A percentile compares a stretch with the other conserved stretches of the same genome.
Conservation (phyloP, 1,139 yeast genomes). For the Meyerozyma carpophila region DNA sequence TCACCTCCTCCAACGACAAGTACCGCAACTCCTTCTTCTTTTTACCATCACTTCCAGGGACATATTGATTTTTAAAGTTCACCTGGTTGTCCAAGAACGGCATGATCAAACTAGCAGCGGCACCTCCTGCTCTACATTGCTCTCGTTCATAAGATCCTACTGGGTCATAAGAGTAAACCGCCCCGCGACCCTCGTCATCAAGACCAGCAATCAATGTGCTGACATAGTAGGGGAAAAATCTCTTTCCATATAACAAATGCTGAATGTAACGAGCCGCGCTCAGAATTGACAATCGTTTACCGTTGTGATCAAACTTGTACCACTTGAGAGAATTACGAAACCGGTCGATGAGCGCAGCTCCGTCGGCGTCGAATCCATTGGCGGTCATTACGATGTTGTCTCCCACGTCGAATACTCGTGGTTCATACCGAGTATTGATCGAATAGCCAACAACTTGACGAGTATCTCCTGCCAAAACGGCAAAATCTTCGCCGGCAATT, state of each 20-base stretch:
- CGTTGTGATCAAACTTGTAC: constrained; percentile 85
- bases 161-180: constrained; percentile 94
- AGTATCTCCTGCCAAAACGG: constrained; percentile 96
- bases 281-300: constrained; percentile 59
- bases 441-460: constrained; percentile 93
- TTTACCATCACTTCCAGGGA: constrained; percentile 68
- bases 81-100: constrained; percentile 98
- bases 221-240: constrained; percentile 96
- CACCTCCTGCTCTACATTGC: constrained; percentile 97
- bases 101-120: constrained; percentile 93
- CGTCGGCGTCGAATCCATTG: constrained; percentile 96
- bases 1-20: constrained; percentile 75
- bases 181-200: constrained; percentile 92
- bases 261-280: constrained; percentile 91
- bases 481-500: constrained; percentile 96
- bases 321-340: constrained; percentile 79
- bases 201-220: constrained; percentile 92
- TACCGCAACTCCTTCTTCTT: constrained; percentile 57
- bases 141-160: constrained; percentile 97
- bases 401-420: constrained; percentile 85
- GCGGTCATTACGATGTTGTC: constrained; percentile 86
- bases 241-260: constrained; percentile 83
- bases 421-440: constrained; percentile 89
- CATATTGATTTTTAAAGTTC: constrained; percentile 85
- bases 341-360: constrained; percentile 73